phyloP scores from a whole-genome alignment of 371 early-diverging fungal species.

The Lichtheimia ramosa region DNA sequence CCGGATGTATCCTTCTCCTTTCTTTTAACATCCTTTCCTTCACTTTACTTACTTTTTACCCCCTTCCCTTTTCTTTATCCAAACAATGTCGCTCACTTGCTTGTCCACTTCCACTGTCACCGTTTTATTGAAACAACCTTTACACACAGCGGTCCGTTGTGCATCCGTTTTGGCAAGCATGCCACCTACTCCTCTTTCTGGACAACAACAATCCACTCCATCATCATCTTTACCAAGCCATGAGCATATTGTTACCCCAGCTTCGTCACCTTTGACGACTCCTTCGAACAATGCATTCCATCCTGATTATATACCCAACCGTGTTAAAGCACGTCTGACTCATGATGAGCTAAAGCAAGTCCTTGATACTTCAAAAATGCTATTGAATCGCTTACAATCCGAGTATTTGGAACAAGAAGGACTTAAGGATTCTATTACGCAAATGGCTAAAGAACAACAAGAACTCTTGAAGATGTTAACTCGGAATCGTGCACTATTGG shows the following conservation, averaged over 20 bases:
- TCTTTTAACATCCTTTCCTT: background rate
- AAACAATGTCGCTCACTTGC: background rate
- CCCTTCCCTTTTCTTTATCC: conserved; percentile 3
- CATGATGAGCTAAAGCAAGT: conserved; percentile 31
- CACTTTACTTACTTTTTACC: background rate
- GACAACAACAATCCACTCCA: background rate
- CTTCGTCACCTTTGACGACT: conserved; percentile 36
- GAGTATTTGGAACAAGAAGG: conserved; percentile 19
- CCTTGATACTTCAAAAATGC: conserved; percentile 27
- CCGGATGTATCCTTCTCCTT: background rate
- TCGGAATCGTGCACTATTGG: conserved; percentile 2
- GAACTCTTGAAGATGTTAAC: conserved; percentile 17
- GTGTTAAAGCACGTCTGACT: conserved; percentile 31
- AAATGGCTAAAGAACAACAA: conserved; percentile 23
- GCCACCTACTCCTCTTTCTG: conserved; percentile 11
- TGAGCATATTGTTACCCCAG: conserved; percentile 32
- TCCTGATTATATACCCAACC: conserved; percentile 38
- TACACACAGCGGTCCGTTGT: conserved; percentile 8
- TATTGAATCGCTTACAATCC: conserved; percentile 27
- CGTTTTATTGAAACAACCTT: no score
- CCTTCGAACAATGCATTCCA: conserved; percentile 47
- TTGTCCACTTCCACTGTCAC: background rate
- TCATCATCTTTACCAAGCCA: background rate
- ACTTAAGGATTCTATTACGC: conserved; percentile 15
- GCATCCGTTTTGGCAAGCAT: conserved; percentile 22